Base-by-base conservation (phyloP, 2,329 filamentous ascomycete species). In the Annulohypoxylon truncatum region DNA sequence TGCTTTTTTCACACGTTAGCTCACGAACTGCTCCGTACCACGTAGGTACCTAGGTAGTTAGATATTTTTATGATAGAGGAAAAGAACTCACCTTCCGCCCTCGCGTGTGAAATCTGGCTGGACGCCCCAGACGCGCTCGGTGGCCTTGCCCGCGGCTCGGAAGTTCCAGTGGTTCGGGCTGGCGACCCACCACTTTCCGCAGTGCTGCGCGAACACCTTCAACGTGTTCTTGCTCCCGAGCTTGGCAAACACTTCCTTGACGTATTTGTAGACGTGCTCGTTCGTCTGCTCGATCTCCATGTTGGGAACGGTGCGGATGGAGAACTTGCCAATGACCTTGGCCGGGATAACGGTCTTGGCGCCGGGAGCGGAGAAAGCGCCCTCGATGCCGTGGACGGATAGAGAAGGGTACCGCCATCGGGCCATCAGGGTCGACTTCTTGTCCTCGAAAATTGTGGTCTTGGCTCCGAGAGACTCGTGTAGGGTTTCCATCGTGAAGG, bases 111-210 rank as follows among this genome's bases (percentile, higher is more conserved):
- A 91, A 82, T 99, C 96, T 24, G 96, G 96, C 83, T 94, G 87
- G 58, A 97, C 91, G 57, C 92, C 92, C 88, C 94, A 99, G 35
- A 99, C 96, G 70, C 93, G 89, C 84, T 98, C 91, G 31, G 96
- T 94, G n/a, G 96, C 96, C 87, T 97, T 98, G 77, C 91, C 89
- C 12, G 96, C 96, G 24, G 95, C 95, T 28, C 89, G 88, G 82
- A 98, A 99, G 86, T 99, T 99, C 94, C 96, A 98, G 86, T 99
- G 95, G 83, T 97, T 96, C 28, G 96, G 95, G 77, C 92, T 94
- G 48, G 96, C 94, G 50, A 97, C 94, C 96, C 96, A 99, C 96
- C 96, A 99, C 83, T 97, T 97, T 73, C 96, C 96, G 64, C 90
- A 90, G 84, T 99, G 96, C 81, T 95, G 90, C 63, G 94, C 85